Percentiles rank a stretch among this genome's conserved stretches.
Conservation (phyloP, 768 basidiomycete species). For the Lactarius quietus region DNA sequence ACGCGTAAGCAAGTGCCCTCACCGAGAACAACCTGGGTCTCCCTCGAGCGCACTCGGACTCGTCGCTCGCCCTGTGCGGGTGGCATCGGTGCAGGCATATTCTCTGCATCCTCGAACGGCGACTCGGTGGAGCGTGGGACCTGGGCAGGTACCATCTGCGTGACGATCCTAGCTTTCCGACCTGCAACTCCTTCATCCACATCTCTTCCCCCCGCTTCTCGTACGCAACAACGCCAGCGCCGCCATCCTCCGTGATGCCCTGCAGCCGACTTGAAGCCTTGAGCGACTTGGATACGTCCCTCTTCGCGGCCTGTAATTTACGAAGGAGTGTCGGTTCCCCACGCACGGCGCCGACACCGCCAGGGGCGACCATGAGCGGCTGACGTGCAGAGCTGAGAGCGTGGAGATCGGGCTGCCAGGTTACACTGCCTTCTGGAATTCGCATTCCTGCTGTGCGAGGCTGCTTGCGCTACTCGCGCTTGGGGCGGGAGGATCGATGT, state of each 20-base stretch:
- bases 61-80: too few species aligned
- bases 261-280: conserved; percentile 40
- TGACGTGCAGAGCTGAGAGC: conserved; percentile 85
- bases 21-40: too few species aligned
- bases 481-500: conserved; percentile 16
- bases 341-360: conserved; percentile 39
- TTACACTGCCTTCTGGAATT: conserved; percentile 94
- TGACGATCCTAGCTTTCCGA: conserved; percentile 91
- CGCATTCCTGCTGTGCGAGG: conserved; percentile 85
- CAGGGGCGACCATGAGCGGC: conserved; percentile 66
- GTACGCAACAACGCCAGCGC: conserved; percentile 19
- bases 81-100: conserved; percentile 33
- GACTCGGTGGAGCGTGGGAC: conserved; percentile 28
- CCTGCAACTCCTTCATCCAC: conserved; percentile 73
- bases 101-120: conserved; percentile 35
- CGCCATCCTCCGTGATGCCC: conserved; percentile 44
- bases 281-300: conserved; percentile 46
- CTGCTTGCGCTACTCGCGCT: conserved; percentile 45
- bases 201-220: conserved; percentile 47
- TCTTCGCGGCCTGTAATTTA: conserved; percentile 54
- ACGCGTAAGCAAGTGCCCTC: neutral
- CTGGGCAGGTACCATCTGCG: conserved; percentile 80
- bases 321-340: conserved; percentile 45
- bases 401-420: conserved; percentile 94
- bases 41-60: too few species aligned